Evolutionary conservation across 2,329 filamentous ascomycete genomes (phyloP).

Genomic region (Pseudogymnoascus sp.): DNA sequence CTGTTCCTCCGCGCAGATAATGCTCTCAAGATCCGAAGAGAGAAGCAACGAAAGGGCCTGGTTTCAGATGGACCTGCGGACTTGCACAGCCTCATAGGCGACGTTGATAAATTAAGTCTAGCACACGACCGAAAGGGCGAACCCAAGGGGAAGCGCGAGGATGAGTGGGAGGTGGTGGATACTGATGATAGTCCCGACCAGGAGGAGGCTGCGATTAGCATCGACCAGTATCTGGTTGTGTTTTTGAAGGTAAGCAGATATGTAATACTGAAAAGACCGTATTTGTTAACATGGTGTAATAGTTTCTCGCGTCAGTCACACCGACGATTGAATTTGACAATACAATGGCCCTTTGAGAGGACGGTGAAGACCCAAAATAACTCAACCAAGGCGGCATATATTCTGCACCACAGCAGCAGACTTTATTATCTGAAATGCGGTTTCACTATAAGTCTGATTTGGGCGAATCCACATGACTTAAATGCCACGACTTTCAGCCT

Average conservation of each 20-base stretch:
- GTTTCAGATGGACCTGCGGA: constrained; percentile 49
- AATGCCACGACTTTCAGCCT: neutral
- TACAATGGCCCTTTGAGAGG: neutral
- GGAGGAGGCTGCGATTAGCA: constrained; percentile 72
- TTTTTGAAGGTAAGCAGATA: constrained; percentile 61
- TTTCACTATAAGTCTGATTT: neutral
- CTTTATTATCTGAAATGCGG: neutral
- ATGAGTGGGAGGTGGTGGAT: constrained; percentile 61
- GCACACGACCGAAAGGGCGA: constrained; percentile 28
- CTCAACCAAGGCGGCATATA: neutral
- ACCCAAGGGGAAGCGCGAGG: constrained; percentile 37
- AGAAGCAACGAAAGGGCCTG: constrained; percentile 50
- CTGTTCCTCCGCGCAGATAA: constrained; percentile 92
- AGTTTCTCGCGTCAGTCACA: neutral
- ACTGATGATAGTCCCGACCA: constrained; percentile 52
- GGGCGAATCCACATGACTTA: neutral
- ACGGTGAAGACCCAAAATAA: neutral
- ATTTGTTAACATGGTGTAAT: constrained; percentile 20
- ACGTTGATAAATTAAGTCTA: constrained; percentile 45
- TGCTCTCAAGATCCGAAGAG: constrained; percentile 78
- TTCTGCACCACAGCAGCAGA: neutral
- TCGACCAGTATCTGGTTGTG: constrained; percentile 84
- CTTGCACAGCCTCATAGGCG: too few species aligned
- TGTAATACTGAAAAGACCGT: constrained; percentile 44
- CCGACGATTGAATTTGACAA: neutral